Percentiles rank a stretch among this genome's conserved stretches.
Conservation (phyloP, 768 basidiomycete species). For the Macrolepiota albuminosa region DNA sequence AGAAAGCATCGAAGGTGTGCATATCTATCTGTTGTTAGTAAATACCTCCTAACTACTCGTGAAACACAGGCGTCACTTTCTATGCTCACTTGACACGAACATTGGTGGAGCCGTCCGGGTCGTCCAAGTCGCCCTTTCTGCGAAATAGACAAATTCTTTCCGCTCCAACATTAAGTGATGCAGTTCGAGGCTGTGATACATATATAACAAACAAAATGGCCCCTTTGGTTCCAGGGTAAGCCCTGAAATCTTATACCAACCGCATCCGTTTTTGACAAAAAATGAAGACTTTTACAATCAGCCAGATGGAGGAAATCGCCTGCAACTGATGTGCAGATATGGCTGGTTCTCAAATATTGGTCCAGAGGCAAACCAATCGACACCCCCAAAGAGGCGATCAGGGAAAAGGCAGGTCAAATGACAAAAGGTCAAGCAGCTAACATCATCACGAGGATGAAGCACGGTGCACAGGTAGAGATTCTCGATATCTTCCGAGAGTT, state of each 20-base stretch:
- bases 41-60: background rate
- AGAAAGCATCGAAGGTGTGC: conserved; percentile 30
- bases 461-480: conserved; percentile 62
- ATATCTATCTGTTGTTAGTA: background rate
- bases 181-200: conserved; percentile 66
- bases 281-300: conserved; percentile 49
- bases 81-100: conserved; percentile 53
- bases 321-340: conserved; percentile 59
- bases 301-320: conserved; percentile 63
- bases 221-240: conserved; percentile 41
- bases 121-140: conserved; percentile 47
- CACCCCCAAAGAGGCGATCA: conserved; percentile 14
- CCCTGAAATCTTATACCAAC: background rate
- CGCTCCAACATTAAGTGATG: conserved; percentile 51
- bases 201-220: conserved; percentile 55
- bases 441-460: conserved; percentile 71
- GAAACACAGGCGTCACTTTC: conserved; percentile 26
- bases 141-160: conserved; percentile 48
- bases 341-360: conserved; percentile 52
- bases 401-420: conserved; percentile 35
- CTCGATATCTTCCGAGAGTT: background rate
- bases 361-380: conserved; percentile 21
- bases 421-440: conserved; percentile 80
- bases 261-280: background rate
- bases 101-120: conserved; percentile 41